Evolutionary conservation across 2,329 filamentous ascomycete species (phyloP), one percentile per base, ranked within the genome.

Genomic region (Pseudopyrenochaeta lycopersici): DNA sequence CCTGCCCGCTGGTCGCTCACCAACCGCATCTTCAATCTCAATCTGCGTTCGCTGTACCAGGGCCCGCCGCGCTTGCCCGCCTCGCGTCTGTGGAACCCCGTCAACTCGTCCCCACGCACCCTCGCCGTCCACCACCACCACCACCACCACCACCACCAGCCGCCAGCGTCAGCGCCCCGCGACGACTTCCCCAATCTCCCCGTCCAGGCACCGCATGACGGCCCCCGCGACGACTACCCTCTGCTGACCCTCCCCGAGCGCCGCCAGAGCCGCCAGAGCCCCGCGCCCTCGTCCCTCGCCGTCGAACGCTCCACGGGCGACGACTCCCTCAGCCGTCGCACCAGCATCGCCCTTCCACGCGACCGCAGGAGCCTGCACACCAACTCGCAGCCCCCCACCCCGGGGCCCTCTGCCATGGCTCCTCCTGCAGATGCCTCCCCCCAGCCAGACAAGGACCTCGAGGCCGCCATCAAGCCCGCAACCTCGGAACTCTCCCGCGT

Each of bases 41-140:
- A 73, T 56, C 59, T 63, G 44, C 60, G 60, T 46, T 54, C 67
- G 40, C 63, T 68, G 54, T 72, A 56, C 67, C 48, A 57, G 46
- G 55, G 52, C 29, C 63, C 64, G 27, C 72, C 70, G 17, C 72
- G 73, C 46, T 63, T 74, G 29, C 77, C 80, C 49, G 77, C 81
- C 30, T 81, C 83, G 48, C 79, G 84, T 52, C 80, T 87, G 56
- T 85, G 84, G 76, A 87, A 87, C 70, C 85, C 85, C 32, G 79
- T 85, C 66, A 87, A 88, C 68, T 81, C 84, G 74, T 83, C 85
- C 42, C 85, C 84, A 35, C 82, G 83, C 53, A 60, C 64, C 32
- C 59, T 68, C 36, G 67, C 64, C 49, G 53, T 72, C 29, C 80
- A 79, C 73, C 41, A 64, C 70, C n/a, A n/a, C n/a, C n/a, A n/a